Evolutionary conservation across 805 yeast species (phyloP), one percentile per base, ranked within the genome.

Genomic region (Candida takata): DNA sequence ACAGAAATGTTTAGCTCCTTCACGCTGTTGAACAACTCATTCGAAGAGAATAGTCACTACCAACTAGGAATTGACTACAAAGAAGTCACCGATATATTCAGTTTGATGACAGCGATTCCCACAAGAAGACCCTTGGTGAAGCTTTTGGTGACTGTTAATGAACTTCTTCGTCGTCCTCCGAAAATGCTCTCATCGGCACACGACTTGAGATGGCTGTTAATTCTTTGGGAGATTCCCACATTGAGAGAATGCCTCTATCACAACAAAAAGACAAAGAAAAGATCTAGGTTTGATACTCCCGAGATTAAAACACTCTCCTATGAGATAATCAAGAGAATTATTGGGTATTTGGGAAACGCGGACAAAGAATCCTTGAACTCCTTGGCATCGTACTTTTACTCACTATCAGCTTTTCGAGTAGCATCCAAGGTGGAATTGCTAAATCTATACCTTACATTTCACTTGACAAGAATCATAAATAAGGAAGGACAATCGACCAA

Each of bases 381-480:
- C 45, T 49, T 81, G 19, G 66, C 73, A 3, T 67, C 70, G 40
- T 79, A 84, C 80, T 66, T 77, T 50, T 62, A 76, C 4, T 62
- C 67, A 30, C 49, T 66, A 13, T 58, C 77, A 0, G 37, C 45
- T 0, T 57, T 54, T 0, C 66, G 62, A 8, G 80, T 82, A 43
- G 54, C 55, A 8, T 49, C 55, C 3, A 77, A 79, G 45, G 70
- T 86, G 1, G 85, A 85, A 27, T 61, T 82, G 23, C 48, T 84
- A 33, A 88, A 87, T 49, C 64, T 85, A 16, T 86, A 82, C 57
- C 70, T 87, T 25, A 81, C 94, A 0, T 85, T 83, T 51, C 85
- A 84, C 30, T 62, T 88, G 36, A 71, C 77, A 27, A 66, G 75
- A 40, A 64, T 74, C 36, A 63, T 69, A 43, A 69, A 55, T 49